Conservation (phyloP, 2,329 filamentous ascomycete genomes). For the Fusarium sp. region DNA sequence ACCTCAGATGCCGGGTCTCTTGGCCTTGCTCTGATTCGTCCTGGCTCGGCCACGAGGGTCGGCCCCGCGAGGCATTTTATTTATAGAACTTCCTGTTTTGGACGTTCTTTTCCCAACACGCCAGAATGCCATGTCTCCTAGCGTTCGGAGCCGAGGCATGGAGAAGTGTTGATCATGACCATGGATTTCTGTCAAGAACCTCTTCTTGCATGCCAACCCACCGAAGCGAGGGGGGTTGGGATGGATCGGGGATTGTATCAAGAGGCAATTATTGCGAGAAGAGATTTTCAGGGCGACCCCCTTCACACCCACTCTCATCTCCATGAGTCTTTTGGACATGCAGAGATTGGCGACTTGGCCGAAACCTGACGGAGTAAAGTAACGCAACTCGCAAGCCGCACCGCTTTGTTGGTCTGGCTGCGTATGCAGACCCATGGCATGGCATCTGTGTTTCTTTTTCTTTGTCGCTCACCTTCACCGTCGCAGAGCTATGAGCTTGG, state of each 20-base stretch:
- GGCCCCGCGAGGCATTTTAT: constrained; percentile 25
- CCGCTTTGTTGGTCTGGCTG: background rate
- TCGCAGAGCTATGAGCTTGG: background rate
- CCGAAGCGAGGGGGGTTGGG: background rate
- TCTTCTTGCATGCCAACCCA: background rate
- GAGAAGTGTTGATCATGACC: constrained; percentile 5
- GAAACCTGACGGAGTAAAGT: background rate
- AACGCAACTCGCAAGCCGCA: background rate
- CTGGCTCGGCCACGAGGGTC: constrained; percentile 18
- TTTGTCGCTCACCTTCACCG: background rate
- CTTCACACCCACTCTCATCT: background rate
- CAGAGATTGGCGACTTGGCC: background rate
- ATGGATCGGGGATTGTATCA: background rate
- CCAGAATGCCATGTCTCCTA: background rate
- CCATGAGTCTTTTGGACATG: background rate
- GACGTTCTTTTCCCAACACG: background rate
- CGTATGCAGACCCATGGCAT: background rate
- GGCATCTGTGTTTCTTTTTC: background rate
- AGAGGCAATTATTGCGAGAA: background rate
- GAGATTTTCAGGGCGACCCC: background rate
- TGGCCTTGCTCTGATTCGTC: constrained; percentile 23
- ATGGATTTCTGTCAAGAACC: constrained; percentile 6
- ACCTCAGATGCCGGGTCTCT: constrained; percentile 12
- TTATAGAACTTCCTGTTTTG: constrained; percentile 36
- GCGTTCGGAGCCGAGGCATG: constrained; percentile 7